Conservation (phyloP, 140 eudicot genomes). For the Erigeron philadelphicus region DNA sequence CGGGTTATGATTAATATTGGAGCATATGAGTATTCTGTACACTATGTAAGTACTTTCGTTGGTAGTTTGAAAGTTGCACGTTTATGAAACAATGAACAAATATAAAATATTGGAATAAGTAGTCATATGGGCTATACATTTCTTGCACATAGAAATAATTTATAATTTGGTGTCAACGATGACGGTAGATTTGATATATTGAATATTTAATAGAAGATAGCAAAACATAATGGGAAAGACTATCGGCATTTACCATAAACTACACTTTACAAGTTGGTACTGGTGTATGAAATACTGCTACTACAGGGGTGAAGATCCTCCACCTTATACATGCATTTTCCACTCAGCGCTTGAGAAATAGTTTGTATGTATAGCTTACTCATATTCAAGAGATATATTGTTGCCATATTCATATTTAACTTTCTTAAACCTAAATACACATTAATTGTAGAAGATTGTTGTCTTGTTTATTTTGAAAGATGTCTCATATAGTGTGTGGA, state of each 20-base stretch:
- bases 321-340: neutral
- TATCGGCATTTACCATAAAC: neutral
- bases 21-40: constrained; percentile 4
- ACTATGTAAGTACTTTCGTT: neutral
- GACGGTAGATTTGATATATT: neutral
- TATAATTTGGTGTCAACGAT: neutral
- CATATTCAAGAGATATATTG: constrained; percentile 2
- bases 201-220: neutral
- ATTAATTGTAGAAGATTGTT: neutral
- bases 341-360: neutral
- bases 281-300: neutral
- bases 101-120: neutral
- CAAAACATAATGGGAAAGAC: neutral
- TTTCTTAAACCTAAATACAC: neutral
- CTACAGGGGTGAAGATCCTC: neutral
- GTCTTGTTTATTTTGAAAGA: neutral
- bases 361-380: neutral
- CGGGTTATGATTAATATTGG: constrained; percentile 5
- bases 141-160: neutral
- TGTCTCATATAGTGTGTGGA: constrained; percentile 15
- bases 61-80: constrained; percentile 1
- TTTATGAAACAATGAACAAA: constrained; percentile 3
- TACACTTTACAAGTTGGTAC: neutral
- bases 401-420: neutral
- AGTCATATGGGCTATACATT: neutral